Conservation (phyloP, 176 grass and related monocot species). For the Oropetium thomaeum region DNA sequence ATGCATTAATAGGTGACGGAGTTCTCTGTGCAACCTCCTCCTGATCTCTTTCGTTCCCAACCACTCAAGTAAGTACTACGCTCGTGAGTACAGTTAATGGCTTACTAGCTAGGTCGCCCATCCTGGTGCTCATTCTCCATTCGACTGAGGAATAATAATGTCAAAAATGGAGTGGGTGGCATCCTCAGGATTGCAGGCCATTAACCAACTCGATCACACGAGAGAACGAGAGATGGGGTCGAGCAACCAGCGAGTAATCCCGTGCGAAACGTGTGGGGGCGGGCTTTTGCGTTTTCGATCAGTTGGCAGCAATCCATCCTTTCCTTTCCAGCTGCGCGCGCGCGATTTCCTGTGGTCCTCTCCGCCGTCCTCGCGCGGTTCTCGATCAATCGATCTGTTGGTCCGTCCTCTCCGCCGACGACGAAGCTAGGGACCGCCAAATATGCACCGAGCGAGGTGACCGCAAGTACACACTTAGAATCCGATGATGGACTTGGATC, state of each 20-base stretch:
- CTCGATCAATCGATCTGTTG: no score
- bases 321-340: background rate
- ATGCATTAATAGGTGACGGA: background rate
- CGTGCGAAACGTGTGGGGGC: conserved; percentile 40
- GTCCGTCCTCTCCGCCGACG: conserved; percentile 4
- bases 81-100: background rate
- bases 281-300: background rate
- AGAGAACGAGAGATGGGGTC: no score
- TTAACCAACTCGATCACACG: background rate
- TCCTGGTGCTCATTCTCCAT: background rate
- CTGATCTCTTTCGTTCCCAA: background rate
- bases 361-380: background rate
- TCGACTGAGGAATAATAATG: background rate
- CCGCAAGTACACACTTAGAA: background rate
- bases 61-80: no score
- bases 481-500: no score
- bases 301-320: background rate
- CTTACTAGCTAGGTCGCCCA: background rate
- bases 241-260: conserved; percentile 4
- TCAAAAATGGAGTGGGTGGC: no score
- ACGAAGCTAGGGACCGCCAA: no score
- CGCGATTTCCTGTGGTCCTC: background rate
- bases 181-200: background rate
- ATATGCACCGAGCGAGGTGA: no score
- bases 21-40: background rate